Base-by-base conservation (phyloP, 352 stramenopile genomes). In the Phytophthora fragariae region DNA sequence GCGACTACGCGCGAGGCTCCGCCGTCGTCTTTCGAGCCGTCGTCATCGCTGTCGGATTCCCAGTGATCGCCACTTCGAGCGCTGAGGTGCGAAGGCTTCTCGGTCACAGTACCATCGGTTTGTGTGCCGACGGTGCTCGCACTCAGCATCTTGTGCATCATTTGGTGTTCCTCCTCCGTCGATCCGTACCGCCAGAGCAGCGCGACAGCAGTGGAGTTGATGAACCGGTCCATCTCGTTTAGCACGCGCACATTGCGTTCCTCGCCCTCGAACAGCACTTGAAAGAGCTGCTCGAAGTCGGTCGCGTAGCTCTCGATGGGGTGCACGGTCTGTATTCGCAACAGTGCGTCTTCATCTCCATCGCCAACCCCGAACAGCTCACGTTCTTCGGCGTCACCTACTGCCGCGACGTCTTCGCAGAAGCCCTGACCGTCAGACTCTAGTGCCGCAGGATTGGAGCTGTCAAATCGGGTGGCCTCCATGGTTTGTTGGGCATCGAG, bases 151-250 rank as follows among this genome's bases (percentile, higher is more conserved):
- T 83, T 78, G 50, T 90, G 76, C 59, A 92, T 81, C 55, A 88
- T 75, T 50, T 77, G 76, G 55, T 81, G 84, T 27, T 82, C 62
- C 39, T 85, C 74, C 39, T 86, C 78, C 12, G 73, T 80, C 8
- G 86, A 85, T 2, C 85, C 84, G 58, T 91, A 88, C 41, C 85
- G 80, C 86, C 86, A 93, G 17, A 93, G 81, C 46, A 92, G 73
- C 15, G 81, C 78, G 3, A 92, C 83, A 0, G 88, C 81, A 46
- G 73, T 86, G 21, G 84, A 91, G 65, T 92, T 88, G 67, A 92
- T 88, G 67, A 89, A 92, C 21, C 84, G 77, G 33, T 93, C 86
- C 62, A 92, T 75, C 39, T 85, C 72, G 62, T 90, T 90, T 4
- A 93, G 59, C 9, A 84, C 56, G 2, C 54, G 50, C 19, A 86